phyloP scores from a whole-genome alignment of 2,329 filamentous ascomycete species.

The Ophiostoma ulmi region DNA sequence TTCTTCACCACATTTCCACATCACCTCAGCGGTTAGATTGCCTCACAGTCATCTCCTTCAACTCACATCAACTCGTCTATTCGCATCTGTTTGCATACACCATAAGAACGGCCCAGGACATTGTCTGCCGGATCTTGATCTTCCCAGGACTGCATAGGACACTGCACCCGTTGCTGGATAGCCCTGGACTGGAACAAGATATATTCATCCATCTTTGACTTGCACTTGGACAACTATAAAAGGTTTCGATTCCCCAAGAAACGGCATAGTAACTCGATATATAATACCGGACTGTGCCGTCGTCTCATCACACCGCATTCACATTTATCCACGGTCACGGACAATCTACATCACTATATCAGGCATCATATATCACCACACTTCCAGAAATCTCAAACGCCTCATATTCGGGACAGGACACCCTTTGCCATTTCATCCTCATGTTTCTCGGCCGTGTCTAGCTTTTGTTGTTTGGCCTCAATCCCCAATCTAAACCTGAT shows the following conservation, averaged over 20 bases:
- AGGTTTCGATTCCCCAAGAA: not conserved
- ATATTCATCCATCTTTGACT: not conserved
- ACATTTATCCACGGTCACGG: not conserved
- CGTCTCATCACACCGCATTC: not conserved
- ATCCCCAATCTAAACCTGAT: not conserved
- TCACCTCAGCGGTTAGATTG: not conserved
- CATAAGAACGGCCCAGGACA: not conserved
- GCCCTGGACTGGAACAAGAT: not conserved
- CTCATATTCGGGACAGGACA: not conserved
- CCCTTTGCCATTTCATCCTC: not conserved
- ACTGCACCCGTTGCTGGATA: not conserved
- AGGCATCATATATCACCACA: not conserved
- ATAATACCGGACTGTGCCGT: not conserved
- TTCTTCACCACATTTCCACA: not conserved
- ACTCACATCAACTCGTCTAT: too few relatives aligned
- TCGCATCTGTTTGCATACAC: not conserved
- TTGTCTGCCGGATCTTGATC: not conserved
- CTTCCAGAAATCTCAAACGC: not conserved
- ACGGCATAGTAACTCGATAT: not conserved
- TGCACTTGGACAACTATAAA: not conserved
- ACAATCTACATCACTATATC: not conserved
- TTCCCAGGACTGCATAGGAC: not conserved
- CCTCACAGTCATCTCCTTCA: not conserved
- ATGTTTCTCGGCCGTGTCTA: not conserved
- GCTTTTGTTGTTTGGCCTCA: not conserved